These are phyloP conservation scores for Beauveria scarabaeidicola DNA, from an alignment of 2,329 filamentous ascomycete genomes.

Conservation along the genomic window DNA sequence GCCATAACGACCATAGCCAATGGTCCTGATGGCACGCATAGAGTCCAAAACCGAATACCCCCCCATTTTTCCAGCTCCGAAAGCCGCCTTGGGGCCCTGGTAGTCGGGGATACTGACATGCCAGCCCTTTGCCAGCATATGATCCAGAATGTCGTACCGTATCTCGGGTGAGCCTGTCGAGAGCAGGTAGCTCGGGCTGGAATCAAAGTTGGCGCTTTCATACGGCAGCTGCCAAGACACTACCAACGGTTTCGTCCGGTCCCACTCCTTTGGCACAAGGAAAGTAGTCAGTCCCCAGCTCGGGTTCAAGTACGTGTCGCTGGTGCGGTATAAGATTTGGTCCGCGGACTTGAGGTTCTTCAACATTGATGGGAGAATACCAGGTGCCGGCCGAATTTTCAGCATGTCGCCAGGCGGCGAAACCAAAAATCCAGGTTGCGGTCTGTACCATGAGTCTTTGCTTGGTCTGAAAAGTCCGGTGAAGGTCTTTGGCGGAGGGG, in stretches of 20 bases:
- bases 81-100: conserved; percentile 35
- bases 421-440: conserved; percentile 11
- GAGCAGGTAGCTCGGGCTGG: conserved; percentile 28
- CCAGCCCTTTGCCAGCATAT: conserved; percentile 31
- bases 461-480: too few relatives aligned
- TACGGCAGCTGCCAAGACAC: conserved; percentile 31
- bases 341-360: conserved; percentile 15
- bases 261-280: conserved; percentile 16
- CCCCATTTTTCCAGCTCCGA: conserved; percentile 31
- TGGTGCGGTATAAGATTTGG: conserved; percentile 29
- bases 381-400: conserved; percentile 7
- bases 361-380: conserved; percentile 14
- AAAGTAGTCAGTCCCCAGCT: conserved; percentile 29
- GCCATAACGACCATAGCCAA: conserved; percentile 21
- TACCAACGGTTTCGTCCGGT: conserved; percentile 9
- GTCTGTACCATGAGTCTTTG: conserved; percentile 27
- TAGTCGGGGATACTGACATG: conserved; percentile 39
- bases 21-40: conserved; percentile 26
- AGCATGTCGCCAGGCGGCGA: conserved; percentile 5
- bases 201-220: conserved; percentile 27
- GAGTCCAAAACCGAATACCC: conserved; percentile 39
- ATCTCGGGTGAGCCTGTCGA: conserved; percentile 11
- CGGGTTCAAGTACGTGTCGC: conserved; percentile 22
- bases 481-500: too few relatives aligned
- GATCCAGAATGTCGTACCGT: background rate